Evolutionary conservation across 495 filamentous ascomycete species (phyloP).

Genomic region (Aspergillus coremiiformis): DNA sequence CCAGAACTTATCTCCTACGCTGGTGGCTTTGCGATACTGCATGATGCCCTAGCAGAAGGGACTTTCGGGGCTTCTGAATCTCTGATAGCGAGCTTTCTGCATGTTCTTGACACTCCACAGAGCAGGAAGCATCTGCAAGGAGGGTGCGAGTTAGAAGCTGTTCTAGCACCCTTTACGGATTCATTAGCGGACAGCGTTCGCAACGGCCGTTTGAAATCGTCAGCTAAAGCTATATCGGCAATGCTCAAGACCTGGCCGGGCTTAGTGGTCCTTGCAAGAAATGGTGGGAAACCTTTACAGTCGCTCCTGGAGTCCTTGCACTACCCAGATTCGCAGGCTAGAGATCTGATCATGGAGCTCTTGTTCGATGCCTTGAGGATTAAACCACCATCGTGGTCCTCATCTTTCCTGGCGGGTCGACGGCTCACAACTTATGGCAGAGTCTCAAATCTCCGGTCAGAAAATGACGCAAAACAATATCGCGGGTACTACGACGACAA

Average conservation of each 20-base stretch:
- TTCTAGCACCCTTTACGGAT: constrained; percentile 87
- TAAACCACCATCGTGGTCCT: constrained; percentile 93
- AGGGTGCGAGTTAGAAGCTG: constrained; percentile 71
- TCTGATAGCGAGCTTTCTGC: constrained; percentile 74
- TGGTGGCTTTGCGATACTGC: constrained; percentile 72
- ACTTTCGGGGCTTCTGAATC: constrained; percentile 87
- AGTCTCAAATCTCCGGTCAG: constrained; percentile 76
- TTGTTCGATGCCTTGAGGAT: constrained; percentile 88
- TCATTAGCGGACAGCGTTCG: constrained; percentile 56
- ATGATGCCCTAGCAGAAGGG: constrained; percentile 82
- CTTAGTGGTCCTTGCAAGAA: constrained; percentile 76
- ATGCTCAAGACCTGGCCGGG: constrained; percentile 90
- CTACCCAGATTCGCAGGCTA: constrained; percentile 56
- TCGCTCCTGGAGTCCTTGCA: constrained; percentile 77
- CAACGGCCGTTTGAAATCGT: constrained; percentile 73
- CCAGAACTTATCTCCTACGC: constrained; percentile 69
- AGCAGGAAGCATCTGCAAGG: constrained; percentile 71
- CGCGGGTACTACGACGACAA: constrained; percentile 51
- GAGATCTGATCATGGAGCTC: constrained; percentile 72
- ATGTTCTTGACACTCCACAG: constrained; percentile 76
- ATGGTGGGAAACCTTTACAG: constrained; percentile 70
- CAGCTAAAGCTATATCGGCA: constrained; percentile 76
- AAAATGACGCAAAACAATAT: constrained; percentile 39
- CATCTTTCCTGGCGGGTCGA: constrained; percentile 86
- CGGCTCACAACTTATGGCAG: constrained; percentile 90